Percentiles rank a stretch among this genome's conserved stretches.
Conservation (phyloP, 2,329 filamentous ascomycete genomes). For the Fusarium newnesense region DNA sequence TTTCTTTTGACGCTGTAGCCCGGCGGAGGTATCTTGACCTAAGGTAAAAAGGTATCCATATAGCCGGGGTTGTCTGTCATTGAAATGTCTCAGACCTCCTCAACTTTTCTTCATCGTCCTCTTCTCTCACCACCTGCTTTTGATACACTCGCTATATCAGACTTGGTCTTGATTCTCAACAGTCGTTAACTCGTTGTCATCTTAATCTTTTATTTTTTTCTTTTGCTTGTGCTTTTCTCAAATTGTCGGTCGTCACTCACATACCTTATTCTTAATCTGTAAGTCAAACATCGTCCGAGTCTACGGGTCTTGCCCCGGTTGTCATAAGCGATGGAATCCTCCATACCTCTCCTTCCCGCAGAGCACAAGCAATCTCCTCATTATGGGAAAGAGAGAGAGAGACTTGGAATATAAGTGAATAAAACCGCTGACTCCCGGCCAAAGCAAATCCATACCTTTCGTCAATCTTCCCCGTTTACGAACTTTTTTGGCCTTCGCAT, state of each 20-base stretch:
- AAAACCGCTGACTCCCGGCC: constrained; percentile 26
- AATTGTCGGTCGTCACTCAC: not conserved
- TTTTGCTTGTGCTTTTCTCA: constrained; percentile 1
- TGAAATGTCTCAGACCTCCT: constrained; percentile 26
- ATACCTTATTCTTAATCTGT: constrained; percentile 17
- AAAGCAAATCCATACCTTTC: constrained; percentile 12
- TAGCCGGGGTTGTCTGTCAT: constrained; percentile 1
- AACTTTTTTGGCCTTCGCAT: constrained; percentile 13
- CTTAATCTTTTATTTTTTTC: not conserved
- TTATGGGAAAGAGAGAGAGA: constrained; percentile 7
- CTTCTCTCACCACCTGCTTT: constrained; percentile 22
- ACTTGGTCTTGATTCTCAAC: constrained; percentile 17
- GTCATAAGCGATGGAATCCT: constrained; percentile 24
- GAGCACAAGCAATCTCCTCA: not conserved
- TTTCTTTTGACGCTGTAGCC: constrained; percentile 36
- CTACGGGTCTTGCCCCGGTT: constrained; percentile 15
- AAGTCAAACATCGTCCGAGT: constrained; percentile 12
- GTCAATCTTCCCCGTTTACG: constrained; percentile 19
- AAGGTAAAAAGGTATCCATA: not conserved
- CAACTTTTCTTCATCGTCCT: constrained; percentile 23
- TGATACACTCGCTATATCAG: constrained; percentile 29
- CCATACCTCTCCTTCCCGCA: constrained; percentile 27
- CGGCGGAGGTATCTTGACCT: constrained; percentile 5
- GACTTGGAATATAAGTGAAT: not conserved
- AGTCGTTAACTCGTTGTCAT: constrained; percentile 13